A percentile compares a stretch with the other conserved stretches of the same genome.
Conservation (phyloP, 805 yeast genomes). For the Saccharomycopsis fodiens region DNA sequence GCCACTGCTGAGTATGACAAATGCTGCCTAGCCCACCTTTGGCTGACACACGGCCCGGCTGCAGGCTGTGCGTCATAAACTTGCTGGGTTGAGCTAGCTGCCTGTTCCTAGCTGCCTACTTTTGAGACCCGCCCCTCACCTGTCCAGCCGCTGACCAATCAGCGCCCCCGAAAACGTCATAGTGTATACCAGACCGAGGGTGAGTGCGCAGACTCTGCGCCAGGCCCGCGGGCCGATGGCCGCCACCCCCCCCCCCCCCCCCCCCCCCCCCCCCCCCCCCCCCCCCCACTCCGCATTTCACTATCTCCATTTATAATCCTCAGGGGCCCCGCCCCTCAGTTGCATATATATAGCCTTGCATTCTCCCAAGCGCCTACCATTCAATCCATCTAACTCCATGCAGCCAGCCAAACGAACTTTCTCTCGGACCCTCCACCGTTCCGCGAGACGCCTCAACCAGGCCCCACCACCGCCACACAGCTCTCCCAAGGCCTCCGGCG, state of each 20-base stretch:
- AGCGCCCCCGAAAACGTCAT: no score
- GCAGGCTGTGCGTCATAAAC: no score
- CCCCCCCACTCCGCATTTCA: background rate
- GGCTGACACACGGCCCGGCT: no score
- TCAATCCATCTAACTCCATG: background rate
- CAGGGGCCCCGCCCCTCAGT: background rate
- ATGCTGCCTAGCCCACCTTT: no score
- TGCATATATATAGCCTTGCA: background rate
- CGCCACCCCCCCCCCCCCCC: background rate
- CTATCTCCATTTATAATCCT: background rate
- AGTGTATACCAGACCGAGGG: no score
- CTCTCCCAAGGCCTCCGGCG: background rate
- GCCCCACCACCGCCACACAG: background rate
- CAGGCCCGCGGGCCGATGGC: no score
- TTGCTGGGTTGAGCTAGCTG: no score
- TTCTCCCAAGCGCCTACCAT: background rate
- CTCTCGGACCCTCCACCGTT: background rate
- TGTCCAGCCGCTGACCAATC: no score
- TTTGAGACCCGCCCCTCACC: no score
- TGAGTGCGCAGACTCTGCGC: no score
- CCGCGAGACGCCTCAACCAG: background rate
- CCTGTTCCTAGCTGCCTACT: no score
- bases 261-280: background rate
- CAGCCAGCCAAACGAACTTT: background rate
- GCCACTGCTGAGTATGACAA: no score